Base-by-base conservation (phyloP, 441 rosid species). In the Adansonia madagascariensis region DNA sequence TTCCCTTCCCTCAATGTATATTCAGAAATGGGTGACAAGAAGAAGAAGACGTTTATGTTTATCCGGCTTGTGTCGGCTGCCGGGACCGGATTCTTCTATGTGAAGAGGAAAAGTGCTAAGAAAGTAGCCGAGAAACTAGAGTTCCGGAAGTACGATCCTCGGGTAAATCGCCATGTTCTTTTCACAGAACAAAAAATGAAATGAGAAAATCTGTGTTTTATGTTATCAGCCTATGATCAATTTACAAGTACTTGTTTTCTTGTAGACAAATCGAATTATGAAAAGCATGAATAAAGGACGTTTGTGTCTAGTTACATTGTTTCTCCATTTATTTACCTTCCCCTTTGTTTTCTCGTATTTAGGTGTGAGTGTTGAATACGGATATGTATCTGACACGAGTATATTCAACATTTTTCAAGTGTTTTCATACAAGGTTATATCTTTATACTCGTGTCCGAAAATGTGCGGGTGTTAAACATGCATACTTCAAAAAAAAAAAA, bases 71-170 rank as follows among this genome's bases (percentile, higher is more conserved):
- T 95, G 27, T 95, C 99, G 0, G 93, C 97, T 43, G 99, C 99
- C 24, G 98, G 99, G 64, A 94, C 95, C 50, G 98, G 97, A 35
- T 95, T 95, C 90, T 95, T 95, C 88, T 94, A 94, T 56, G 99
- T 92, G 68, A 91, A 92, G 90, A 88, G 87, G 90, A 95, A 94
- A 89, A 95, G 97, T 77, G 84, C 90, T 3, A 90, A 91, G 79
- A 91, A 89, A 69, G 82, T 91, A 31, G 77, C 82, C 22, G 97
- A 95, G 88, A 94, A 95, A 82, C 97, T 95, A 15, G 97, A 94
- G 86, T 95, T 94, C 75, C 91, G 97, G 24, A 95, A 95, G 71
- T 95, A 88, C 44, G 99, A 92, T 75, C 98, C 97, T 43, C 88
- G 95, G 6, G 98, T 95, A 24, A 91, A 94, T 78, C 94, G 94